A percentile compares a stretch with the other conserved stretches of the same genome.
phyloP scores from a whole-genome alignment of 2,329 filamentous ascomycete genomes.

The Grosmannia clavigera region DNA sequence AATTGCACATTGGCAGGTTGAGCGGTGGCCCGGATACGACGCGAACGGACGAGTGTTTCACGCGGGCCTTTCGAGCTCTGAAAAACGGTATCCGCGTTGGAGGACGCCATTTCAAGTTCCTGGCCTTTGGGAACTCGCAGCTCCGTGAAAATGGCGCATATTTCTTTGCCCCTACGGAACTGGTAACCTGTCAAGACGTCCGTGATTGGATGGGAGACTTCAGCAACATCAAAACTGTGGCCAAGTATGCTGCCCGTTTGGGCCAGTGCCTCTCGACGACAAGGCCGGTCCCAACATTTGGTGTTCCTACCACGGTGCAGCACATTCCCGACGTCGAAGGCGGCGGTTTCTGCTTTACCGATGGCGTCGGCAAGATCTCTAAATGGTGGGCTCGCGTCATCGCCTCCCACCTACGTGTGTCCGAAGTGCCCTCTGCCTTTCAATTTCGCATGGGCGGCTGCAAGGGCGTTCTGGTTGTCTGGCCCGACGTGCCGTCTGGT shows the following conservation, averaged over 20 bases:
- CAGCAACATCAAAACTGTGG: conserved; percentile 65
- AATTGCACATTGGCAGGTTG: conserved; percentile 51
- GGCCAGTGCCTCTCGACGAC: conserved; percentile 97
- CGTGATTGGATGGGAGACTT: conserved; percentile 82
- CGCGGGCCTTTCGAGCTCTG: conserved; percentile 58
- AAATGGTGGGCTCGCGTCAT: conserved; percentile 61
- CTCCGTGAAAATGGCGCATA: conserved; percentile 85
- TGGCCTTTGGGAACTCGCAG: conserved; percentile 92
- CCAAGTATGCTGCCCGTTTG: conserved; percentile 77
- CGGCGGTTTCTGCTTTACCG: conserved; percentile 65
- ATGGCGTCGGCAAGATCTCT: conserved; percentile 92
- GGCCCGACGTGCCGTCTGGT: conserved; percentile 44
- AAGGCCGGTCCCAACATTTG: conserved; percentile 53
- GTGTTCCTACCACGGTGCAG: conserved; percentile 42
- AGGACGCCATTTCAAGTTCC: conserved; percentile 71
- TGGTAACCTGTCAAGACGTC: conserved; percentile 62
- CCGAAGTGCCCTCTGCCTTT: conserved; percentile 61
- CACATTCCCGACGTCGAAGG: conserved; percentile 57
- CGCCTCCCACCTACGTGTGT: conserved; percentile 53
- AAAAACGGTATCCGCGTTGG: conserved; percentile 72
- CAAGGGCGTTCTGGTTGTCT: conserved; percentile 77
- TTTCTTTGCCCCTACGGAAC: conserved; percentile 67
- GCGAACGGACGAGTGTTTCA: conserved; percentile 58
- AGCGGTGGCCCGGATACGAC: conserved; percentile 38
- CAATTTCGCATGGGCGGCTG: conserved; percentile 88